Conservation (phyloP, 2,329 filamentous ascomycete species). For the Talaromyces amestolkiae region DNA sequence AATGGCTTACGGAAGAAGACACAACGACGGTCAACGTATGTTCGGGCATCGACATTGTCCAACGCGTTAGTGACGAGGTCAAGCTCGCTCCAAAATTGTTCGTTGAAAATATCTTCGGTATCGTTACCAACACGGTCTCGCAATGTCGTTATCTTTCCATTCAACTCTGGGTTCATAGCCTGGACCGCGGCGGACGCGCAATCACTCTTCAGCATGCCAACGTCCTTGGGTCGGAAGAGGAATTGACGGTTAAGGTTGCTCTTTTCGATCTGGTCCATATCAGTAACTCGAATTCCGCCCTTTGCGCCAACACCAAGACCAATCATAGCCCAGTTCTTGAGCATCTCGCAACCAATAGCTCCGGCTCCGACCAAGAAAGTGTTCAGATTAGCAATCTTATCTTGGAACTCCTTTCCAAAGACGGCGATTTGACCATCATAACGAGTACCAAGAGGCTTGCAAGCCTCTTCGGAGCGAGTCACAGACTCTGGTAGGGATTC, state of each 20-base stretch:
- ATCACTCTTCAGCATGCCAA: constrained; percentile 95
- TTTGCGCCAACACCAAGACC: constrained; percentile 84
- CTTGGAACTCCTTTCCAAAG: constrained; percentile 88
- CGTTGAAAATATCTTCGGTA: constrained; percentile 91
- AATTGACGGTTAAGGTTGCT: constrained; percentile 98
- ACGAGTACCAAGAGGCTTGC: constrained; percentile 77
- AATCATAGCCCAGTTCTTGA: constrained; percentile 99
- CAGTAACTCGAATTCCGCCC: constrained; percentile 87
- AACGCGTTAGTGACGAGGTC: constrained; percentile 95
- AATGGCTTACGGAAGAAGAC: constrained; percentile 98
- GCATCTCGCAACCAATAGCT: constrained; percentile 97
- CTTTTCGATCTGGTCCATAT: constrained; percentile 98
- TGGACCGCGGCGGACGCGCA: constrained; percentile 86
- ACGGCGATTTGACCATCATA: constrained; percentile 98
- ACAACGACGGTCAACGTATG: constrained; percentile 92
- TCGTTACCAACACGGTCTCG: constrained; percentile 89
- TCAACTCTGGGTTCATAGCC: constrained; percentile 90
- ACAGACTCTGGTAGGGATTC: constrained; percentile 81
- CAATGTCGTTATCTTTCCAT: constrained; percentile 78
- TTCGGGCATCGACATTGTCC: constrained; percentile 95
- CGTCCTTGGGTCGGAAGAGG: constrained; percentile 88
- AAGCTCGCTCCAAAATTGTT: constrained; percentile 81
- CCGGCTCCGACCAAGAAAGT: constrained; percentile 95
- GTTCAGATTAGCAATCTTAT: constrained; percentile 85
- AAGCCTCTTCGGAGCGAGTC: constrained; percentile 77